Evolutionary conservation across 1,284 basidiomycete genomes (phyloP).

Genomic region (Ganoderma boninense): DNA sequence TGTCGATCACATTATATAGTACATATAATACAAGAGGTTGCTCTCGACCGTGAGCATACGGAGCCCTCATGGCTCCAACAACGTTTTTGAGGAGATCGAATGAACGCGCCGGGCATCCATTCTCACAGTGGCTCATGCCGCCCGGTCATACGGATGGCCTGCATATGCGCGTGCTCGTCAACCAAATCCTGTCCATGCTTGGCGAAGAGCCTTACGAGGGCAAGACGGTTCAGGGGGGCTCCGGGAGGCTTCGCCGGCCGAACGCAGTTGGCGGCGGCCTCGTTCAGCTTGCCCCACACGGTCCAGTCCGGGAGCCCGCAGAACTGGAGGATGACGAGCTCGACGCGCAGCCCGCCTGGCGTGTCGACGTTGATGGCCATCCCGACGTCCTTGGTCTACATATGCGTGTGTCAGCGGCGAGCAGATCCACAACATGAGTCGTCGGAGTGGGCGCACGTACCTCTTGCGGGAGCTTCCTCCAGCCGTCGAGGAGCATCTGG

Average conservation of each 20-base stretch:
- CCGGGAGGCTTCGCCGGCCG: constrained; percentile 15
- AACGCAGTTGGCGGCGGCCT: constrained; percentile 10
- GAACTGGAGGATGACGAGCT: constrained; percentile 22
- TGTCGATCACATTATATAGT: not conserved
- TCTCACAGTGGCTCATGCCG: not conserved
- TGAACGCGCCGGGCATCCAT: constrained; percentile 6
- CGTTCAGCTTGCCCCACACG: constrained; percentile 14
- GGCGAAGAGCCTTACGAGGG: constrained; percentile 10
- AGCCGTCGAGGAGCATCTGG: constrained; percentile 12
- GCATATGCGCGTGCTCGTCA: constrained; percentile 11
- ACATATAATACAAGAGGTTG: not conserved
- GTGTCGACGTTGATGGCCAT: constrained; percentile 1
- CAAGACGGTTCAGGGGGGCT: constrained; percentile 3
- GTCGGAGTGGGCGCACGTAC: constrained; percentile 7
- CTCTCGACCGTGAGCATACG: not conserved
- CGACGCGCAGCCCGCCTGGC: constrained; percentile 7
- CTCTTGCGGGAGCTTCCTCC: constrained; percentile 10
- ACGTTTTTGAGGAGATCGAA: not conserved
- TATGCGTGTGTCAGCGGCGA: no score
- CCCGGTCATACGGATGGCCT: constrained; percentile 6
- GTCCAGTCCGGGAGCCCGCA: constrained; percentile 13
- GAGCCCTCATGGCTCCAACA: not conserved
- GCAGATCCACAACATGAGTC: no score
- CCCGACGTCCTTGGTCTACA: constrained; percentile 3
- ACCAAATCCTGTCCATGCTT: constrained; percentile 9